Evolutionary conservation across 2,329 filamentous ascomycete species (phyloP).

Genomic region (Neonectria punicea): DNA sequence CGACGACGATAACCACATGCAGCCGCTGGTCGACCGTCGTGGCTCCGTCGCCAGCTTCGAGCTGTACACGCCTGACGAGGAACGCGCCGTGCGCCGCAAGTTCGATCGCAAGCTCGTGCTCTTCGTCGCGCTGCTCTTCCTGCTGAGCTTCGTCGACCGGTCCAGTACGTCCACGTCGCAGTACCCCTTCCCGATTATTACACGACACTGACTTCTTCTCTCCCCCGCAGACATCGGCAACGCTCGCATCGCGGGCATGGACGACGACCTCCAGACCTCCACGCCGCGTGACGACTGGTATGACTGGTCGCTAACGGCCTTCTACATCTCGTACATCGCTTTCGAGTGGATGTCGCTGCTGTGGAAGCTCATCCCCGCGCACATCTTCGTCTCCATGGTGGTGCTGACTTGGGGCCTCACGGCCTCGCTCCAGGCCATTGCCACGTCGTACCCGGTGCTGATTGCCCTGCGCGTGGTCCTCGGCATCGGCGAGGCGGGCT

Average conservation of each 20-base stretch:
- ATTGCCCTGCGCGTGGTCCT: slow-evolving; percentile 66
- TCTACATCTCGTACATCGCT: slow-evolving; percentile 71
- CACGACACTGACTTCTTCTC: background rate
- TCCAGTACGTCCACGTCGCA: slow-evolving; percentile 71
- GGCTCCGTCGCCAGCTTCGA: slow-evolving; percentile 51
- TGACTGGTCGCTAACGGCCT: slow-evolving; percentile 69
- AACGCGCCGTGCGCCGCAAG: slow-evolving; percentile 74
- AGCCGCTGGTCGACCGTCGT: slow-evolving; percentile 34
- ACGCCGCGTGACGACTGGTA: slow-evolving; percentile 62
- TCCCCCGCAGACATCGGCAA: slow-evolving; percentile 66
- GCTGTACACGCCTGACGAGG: slow-evolving; percentile 73
- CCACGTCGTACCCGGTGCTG: slow-evolving; percentile 70
- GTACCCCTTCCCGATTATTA: background rate
- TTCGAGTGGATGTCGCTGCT: slow-evolving; percentile 75
- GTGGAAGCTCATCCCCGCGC: slow-evolving; percentile 69
- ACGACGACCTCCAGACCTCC: slow-evolving; percentile 65
- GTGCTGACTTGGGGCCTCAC: slow-evolving; percentile 84
- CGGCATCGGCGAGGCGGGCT: slow-evolving; percentile 73
- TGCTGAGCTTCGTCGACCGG: slow-evolving; percentile 86
- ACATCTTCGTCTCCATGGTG: slow-evolving; percentile 67
- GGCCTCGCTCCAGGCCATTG: slow-evolving; percentile 77
- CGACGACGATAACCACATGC: slow-evolving; percentile 24
- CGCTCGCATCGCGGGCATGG: slow-evolving; percentile 72
- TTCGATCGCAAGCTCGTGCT: slow-evolving; percentile 82
- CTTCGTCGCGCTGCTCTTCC: slow-evolving; percentile 84